Percentiles rank a stretch among this genome's conserved stretches.
Evolutionary conservation across 768 basidiomycete species (phyloP).

Genomic region (Agrocybe praecox): DNA sequence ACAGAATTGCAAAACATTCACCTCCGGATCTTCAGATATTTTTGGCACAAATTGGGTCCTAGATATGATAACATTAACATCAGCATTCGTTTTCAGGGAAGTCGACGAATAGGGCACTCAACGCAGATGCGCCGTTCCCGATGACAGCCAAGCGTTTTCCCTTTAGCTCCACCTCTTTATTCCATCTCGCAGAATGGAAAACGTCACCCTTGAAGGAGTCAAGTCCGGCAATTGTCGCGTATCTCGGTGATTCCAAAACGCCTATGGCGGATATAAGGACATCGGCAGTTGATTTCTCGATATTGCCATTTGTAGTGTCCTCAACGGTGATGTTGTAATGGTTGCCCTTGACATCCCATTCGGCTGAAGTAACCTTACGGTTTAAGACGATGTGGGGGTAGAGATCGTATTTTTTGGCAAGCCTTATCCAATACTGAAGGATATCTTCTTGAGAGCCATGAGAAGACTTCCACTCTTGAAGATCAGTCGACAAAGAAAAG

Average conservation of each 20-base stretch:
- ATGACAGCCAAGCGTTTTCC: conserved; percentile 57
- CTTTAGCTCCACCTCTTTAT: conserved; percentile 36
- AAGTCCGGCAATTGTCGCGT: conserved; percentile 34
- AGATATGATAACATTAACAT: background rate
- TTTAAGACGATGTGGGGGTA: conserved; percentile 43
- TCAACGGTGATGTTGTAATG: conserved; percentile 39
- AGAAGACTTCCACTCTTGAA: conserved; percentile 45
- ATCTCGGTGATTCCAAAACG: conserved; percentile 45
- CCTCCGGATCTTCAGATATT: conserved; percentile 40
- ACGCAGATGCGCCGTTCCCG: conserved; percentile 61
- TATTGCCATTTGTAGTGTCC: conserved; percentile 31
- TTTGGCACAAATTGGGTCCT: conserved; percentile 55
- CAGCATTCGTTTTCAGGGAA: background rate
- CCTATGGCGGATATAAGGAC: conserved; percentile 55
- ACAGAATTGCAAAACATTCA: conserved; percentile 49
- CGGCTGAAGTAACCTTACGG: conserved; percentile 41
- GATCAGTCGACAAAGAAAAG: conserved; percentile 51
- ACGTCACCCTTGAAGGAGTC: conserved; percentile 46
- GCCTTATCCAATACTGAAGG: conserved; percentile 41
- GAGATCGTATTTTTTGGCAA: conserved; percentile 45
- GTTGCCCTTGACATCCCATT: conserved; percentile 42
- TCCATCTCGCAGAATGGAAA: conserved; percentile 60
- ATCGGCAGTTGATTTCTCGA: conserved; percentile 34
- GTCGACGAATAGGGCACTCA: conserved; percentile 21
- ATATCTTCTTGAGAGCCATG: conserved; percentile 45